Evolutionary conservation across 345 rosid genomes (phyloP).

Genomic region (Eucalyptus guilfoylei): DNA sequence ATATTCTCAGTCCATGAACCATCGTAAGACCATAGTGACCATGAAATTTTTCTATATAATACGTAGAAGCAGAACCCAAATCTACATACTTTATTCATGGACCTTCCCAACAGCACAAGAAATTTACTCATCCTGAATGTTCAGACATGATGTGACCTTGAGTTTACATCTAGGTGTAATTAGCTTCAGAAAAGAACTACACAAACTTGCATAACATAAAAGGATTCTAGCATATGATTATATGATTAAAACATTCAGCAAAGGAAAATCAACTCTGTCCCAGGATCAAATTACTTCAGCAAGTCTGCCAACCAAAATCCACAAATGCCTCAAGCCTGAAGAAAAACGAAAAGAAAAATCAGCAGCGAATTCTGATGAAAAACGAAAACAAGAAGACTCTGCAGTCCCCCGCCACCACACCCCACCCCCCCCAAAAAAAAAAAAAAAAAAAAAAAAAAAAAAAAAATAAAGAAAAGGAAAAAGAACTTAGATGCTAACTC

Average conservation of each 20-base stretch:
- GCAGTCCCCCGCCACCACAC: no score
- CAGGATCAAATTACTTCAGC: neutral
- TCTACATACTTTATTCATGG: neutral
- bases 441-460: no score
- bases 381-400: neutral
- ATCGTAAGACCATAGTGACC: neutral
- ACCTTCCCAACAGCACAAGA: neutral
- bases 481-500: neutral
- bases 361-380: neutral
- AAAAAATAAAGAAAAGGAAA: no score
- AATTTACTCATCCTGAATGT: neutral
- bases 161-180: neutral
- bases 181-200: neutral
- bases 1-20: neutral
- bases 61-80: neutral
- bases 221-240: neutral
- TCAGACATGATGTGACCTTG: neutral
- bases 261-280: neutral
- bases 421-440: fast-evolving
- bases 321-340: neutral
- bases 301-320: neutral
- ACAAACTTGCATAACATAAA: neutral
- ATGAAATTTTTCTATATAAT: neutral
- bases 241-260: neutral
- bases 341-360: neutral